Evolutionary conservation across 2,329 filamentous ascomycete genomes (phyloP), one percentile per base, ranked within the genome.

Genomic region (Claviceps sorghi): DNA sequence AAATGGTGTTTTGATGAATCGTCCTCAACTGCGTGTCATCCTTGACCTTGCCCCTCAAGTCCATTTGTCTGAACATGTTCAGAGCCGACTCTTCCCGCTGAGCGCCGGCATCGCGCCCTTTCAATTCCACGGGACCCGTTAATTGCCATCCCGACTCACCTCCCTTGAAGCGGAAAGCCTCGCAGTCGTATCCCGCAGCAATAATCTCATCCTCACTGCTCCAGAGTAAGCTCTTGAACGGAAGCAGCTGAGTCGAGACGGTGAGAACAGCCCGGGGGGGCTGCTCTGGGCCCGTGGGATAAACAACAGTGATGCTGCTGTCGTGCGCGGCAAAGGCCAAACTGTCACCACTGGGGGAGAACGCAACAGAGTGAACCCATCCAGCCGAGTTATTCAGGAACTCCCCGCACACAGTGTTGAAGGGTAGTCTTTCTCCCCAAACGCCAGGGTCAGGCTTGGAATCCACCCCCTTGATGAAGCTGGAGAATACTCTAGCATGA

Each of bases 41-140:
- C 65, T 88, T 88, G 52, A 77, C 74, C 71, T 95, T 95, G 56
- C 93, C 93, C 77, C 93, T 95, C 58, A 98, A 77, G 69, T 98
- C 93, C 93, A 98, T 97, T 73, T 96, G 90, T 62, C 83, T 82
- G 73, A 98, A 98, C 88, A 97, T 95, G 70, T 97, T 95, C 67
- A 96, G 74, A 26, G 93, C 93, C 58, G 86, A 93, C 67, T 97
- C 93, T 69, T 97, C 93, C 34, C 85, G 78, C 54, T 74, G 72
- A 52, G 80, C 78, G 53, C 77, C 82, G 52, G 75, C 67, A 43
- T 79, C 83, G 5, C 77, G 72, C 49, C 79, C 75, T 70, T 90
- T 89, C 48, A 74, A 73, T 71, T 96, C 90, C 55, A 97, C 72
- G 4, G 87, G 84, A 34, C 89, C 90, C 38, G 78, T 79, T 40